Evolutionary conservation across 73 alveolate genomes (phyloP).

Genomic region (Paramecium primaurelia): DNA sequence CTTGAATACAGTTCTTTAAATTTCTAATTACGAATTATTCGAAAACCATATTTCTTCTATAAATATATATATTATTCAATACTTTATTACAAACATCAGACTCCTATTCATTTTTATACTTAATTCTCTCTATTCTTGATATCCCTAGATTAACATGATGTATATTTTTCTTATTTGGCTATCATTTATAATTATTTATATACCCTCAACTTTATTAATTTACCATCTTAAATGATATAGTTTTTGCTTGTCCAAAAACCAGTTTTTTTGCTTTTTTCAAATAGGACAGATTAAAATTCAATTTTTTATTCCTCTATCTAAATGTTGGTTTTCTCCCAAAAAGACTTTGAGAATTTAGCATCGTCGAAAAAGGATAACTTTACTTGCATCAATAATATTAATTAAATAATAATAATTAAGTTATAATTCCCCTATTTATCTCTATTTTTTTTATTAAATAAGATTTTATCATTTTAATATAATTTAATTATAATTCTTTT

Average conservation of each 20-base stretch:
- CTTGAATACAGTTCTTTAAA: background rate
- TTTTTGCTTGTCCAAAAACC: background rate
- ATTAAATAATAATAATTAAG: background rate
- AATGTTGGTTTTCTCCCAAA: background rate
- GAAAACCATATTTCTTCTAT: background rate
- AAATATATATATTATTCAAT: background rate
- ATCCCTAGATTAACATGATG: background rate
- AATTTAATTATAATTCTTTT: background rate
- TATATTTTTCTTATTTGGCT: background rate
- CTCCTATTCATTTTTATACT: background rate
- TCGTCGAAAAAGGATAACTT: conserved; percentile 5
- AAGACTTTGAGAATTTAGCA: background rate
- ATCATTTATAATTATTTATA: background rate
- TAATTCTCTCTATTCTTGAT: background rate
- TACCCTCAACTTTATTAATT: background rate
- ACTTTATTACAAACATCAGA: background rate
- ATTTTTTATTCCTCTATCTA: background rate
- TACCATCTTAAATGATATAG: background rate
- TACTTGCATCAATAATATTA: background rate
- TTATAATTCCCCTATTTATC: background rate
- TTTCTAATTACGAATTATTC: background rate
- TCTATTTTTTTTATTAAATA: background rate
- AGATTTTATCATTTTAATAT: background rate
- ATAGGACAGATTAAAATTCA: background rate
- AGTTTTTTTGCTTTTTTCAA: conserved; percentile 4